phyloP scores from a whole-genome alignment of 169 alveolate genomes.

The Plasmodium vivax region DNA sequence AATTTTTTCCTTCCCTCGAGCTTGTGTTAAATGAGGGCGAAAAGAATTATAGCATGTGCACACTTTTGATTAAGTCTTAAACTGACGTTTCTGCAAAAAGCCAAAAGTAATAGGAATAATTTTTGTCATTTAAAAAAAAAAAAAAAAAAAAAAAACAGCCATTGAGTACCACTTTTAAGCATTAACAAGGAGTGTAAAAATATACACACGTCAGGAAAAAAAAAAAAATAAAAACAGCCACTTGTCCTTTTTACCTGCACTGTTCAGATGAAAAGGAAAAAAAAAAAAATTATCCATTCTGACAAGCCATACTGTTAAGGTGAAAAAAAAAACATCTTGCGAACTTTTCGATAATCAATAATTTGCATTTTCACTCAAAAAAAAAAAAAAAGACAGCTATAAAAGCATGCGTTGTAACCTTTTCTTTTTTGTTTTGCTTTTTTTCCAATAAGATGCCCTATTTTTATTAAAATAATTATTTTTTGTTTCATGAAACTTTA shows the following conservation, averaged over 20 bases:
- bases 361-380: slow-evolving; percentile 10
- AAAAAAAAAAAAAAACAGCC: neutral
- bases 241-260: neutral
- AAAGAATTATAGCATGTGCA: neutral
- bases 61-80: neutral
- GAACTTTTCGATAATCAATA: neutral
- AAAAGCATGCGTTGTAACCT: slow-evolving; percentile 8
- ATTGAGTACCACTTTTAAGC: neutral
- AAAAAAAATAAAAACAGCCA: neutral
- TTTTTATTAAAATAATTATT: neutral
- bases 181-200: neutral
- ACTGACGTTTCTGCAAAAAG: neutral
- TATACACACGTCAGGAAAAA: slow-evolving; percentile 38
- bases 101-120: neutral
- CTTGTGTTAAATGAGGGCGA: neutral
- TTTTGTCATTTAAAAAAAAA: neutral
- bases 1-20: neutral
- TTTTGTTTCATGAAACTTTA: neutral
- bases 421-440: neutral
- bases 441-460: neutral
- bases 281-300: neutral
- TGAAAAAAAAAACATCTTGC: neutral
- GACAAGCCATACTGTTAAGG: no score
- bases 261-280: slow-evolving; percentile 25
- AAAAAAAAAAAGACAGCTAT: neutral